Conservation (phyloP, 352 stramenopile genomes). For the Phytophthora cryptogea region DNA sequence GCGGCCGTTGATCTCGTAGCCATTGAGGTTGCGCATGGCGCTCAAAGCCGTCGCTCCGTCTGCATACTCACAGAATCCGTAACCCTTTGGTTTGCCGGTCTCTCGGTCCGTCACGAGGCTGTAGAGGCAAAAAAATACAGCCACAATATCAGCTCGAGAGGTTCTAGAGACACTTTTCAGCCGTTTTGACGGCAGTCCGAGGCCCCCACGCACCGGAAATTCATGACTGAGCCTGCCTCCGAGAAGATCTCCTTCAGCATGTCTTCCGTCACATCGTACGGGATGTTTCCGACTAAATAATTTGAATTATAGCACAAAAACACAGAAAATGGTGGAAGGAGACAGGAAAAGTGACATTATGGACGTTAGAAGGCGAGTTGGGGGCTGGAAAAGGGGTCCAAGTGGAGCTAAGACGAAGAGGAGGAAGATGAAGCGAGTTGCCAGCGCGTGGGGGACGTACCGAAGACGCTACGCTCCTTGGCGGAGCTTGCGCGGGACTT, state of each 20-base stretch:
- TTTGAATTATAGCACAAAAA: slow-evolving; percentile 17
- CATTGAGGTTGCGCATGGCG: slow-evolving; percentile 88
- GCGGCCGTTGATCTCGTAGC: slow-evolving; percentile 82
- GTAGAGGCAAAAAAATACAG: neutral
- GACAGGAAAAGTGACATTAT: slow-evolving; percentile 16
- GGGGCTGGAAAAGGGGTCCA: neutral
- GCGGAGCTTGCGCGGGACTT: slow-evolving; percentile 66
- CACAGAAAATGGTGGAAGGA: slow-evolving; percentile 5
- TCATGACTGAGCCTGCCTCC: slow-evolving; percentile 79
- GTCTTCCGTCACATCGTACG: slow-evolving; percentile 89
- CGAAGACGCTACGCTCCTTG: slow-evolving; percentile 89
- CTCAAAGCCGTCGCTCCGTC: slow-evolving; percentile 83
- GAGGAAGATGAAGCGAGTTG: slow-evolving; percentile 10
- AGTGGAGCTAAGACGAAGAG: slow-evolving; percentile 2
- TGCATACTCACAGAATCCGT: slow-evolving; percentile 87
- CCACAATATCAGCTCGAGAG: slow-evolving; percentile 8
- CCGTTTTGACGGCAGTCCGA: neutral
- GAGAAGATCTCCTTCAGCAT: slow-evolving; percentile 90
- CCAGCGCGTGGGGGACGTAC: slow-evolving; percentile 39
- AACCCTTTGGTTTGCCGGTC: slow-evolving; percentile 85
- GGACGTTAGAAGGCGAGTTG: neutral
- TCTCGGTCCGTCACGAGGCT: slow-evolving; percentile 86
- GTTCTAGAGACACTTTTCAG: neutral
- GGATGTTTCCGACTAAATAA: slow-evolving; percentile 82
- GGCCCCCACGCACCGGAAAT: slow-evolving; percentile 64